Evolutionary conservation across 305 asterid species (phyloP), one percentile per base, ranked within the genome.

Genomic region (Ilex paraguariensis): DNA sequence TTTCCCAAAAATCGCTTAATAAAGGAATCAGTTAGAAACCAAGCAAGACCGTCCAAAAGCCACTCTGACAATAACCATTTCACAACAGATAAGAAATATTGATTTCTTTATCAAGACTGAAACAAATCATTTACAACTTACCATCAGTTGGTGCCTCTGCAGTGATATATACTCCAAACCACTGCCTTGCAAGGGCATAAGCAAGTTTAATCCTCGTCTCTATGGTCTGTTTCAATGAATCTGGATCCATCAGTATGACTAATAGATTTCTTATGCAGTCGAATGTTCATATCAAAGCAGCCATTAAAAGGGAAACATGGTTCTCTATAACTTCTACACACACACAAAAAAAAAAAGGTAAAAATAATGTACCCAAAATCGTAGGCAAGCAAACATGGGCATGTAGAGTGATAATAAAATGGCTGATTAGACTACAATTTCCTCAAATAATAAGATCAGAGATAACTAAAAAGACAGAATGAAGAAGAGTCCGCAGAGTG

Each of bases 1-100:
- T 91, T 88, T 76, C 99, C 99, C 63, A 94, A 86, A 71, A 77
- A 88, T 70, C 83, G 79, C 83, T 91, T 90, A 63, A 94, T 79
- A 71, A 82, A 90, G 44, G 86, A 78, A 79, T 94, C 99, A 17
- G 99, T 80, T 71, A 94, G 82, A 73, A 90, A 94, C 72, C 95
- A 89, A 50, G 98, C 93, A 78, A 94, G 99, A 67, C 99, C 99
- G 65, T 94, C 99, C 85, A 94, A 66, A 82, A 94, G 82, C 99
- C 99, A 94, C 80, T 90, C 99, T 92, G 83, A 68, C 54, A 74
- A 57, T 17, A 71, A 65, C 55, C 71, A 76, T 55, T 36, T 61
- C 58, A 73, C 69, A 68, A 67, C 50, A 65, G 66, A 75, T 81
- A 68, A 81, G 70, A 67, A 57, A 15, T 59, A 63, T 64, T 14